Percentiles rank a stretch among this genome's conserved stretches.
Evolutionary conservation across 2,329 filamentous ascomycete genomes (phyloP).

Genomic region (Fusarium cyanostomum): DNA sequence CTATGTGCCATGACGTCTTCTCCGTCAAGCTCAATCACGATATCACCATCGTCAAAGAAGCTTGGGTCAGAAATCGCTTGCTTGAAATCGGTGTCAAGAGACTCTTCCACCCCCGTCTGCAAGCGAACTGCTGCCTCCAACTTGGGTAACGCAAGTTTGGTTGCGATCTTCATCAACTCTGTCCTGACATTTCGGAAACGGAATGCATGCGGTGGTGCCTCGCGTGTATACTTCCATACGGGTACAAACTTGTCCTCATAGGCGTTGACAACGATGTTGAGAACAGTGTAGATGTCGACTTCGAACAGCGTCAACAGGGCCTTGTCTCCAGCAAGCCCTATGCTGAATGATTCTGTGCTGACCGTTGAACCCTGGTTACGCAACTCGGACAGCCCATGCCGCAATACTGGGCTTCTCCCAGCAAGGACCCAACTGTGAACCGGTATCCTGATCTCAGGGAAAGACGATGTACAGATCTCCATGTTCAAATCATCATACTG

Average conservation of each 20-base stretch:
- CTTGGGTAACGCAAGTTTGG: conserved; percentile 72
- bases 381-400: conserved; percentile 68
- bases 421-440: conserved; percentile 84
- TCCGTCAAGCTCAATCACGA: conserved; percentile 80
- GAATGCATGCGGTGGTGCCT: conserved; percentile 70
- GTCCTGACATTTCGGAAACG: conserved; percentile 82
- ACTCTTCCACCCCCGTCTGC: conserved; percentile 72
- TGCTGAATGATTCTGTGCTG: conserved; percentile 43
- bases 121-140: conserved; percentile 82
- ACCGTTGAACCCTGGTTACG: conserved; percentile 47
- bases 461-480: conserved; percentile 64
- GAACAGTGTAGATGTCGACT: conserved; percentile 78
- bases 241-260: conserved; percentile 85
- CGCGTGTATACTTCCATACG: conserved; percentile 83
- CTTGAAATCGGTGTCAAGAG: conserved; percentile 75
- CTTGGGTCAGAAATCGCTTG: conserved; percentile 71
- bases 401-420: conserved; percentile 75
- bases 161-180: conserved; percentile 89
- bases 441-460: conserved; percentile 77
- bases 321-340: conserved; percentile 57
- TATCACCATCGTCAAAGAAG: conserved; percentile 84
- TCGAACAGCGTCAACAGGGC: conserved; percentile 71
- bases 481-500: conserved; percentile 55
- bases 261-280: conserved; percentile 81
- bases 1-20: conserved; percentile 80